Evolutionary conservation across 2,329 filamentous ascomycete genomes (phyloP), one percentile per base, ranked within the genome.

Genomic region (Stenocarpella maydis): DNA sequence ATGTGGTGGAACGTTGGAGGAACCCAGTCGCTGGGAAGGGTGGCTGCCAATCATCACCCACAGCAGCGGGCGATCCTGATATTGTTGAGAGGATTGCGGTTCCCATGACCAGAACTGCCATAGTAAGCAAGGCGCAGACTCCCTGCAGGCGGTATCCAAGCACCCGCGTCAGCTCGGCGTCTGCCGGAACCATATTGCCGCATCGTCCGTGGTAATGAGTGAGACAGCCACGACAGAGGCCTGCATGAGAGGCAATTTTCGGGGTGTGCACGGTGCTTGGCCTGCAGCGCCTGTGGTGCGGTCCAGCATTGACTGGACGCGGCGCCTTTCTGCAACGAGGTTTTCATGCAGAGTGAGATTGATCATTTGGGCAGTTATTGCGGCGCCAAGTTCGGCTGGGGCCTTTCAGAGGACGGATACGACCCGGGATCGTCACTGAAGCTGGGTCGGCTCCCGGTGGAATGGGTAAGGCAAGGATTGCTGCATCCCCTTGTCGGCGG

Each of bases 341-440:
- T 39, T 24, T 5, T 26, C 31, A 67, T 67, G 65, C 65, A 67
- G 41, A 50, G 41, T 67, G 24, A 58, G 53, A 67, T 49, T 58
- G 52, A 58, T 67, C 52, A 67, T 55, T 49, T 58, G 52, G 65
- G 28, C 54, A 45, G 21, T 49, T 47, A 49, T 49, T 67, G 65
- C 31, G 41, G 45, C n/a, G 65, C 52, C 21, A 67, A 49, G 43
- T 58, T 21, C 45, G 52, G 52, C 41, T 49, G 43, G 24, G 28
- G 28, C 52, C 14, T 50, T 19, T 67, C 28, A 49, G 41, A 24
- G 45, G 21, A 31, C 19, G 52, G 6, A 49, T 21, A 1, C 4
- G 39, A 47, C 65, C 26, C 49, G 52, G 52, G 52, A 49, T 58
- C 31, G 41, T 34, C 41, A 49, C 17, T 58, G 41, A 28, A 39